Evolutionary conservation across 805 yeast genomes (phyloP), one percentile per base, ranked within the genome.

Genomic region (Zygotorulaspora florentina): DNA sequence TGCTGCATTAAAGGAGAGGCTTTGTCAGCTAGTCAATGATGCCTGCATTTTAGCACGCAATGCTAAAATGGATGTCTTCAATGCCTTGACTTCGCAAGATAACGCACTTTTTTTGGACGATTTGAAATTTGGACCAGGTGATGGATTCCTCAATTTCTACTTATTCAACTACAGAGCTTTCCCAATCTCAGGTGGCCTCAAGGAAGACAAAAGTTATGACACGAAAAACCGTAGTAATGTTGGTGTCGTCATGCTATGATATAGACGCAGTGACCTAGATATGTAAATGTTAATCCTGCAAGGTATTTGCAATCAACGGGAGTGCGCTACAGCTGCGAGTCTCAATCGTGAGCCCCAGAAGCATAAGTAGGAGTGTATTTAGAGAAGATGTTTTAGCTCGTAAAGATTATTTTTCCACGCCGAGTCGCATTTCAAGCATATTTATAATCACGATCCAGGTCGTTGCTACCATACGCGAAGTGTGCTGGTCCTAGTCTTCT

Each of bases 1-100:
- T 8, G 59, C 59, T 13, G 59, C 66, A 25, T 71, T 87, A 54
- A 75, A 76, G 55, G 70, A 71, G 51, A 75, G 97, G 53, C 73
- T 93, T 53, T 69, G 66, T 20, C 66, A 71, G 4, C 70, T 91
- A 52, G 74, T 89, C 44, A 72, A 71, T 39, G 96, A 90, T 58
- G 89, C 93, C 1, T 74, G 90, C 46, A 76, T 91, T 42, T 67
- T 87, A 33, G 82, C 96, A 25, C 59, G 59, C 17, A 84, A 85
- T 64, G 64, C 71, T 35, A 75, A 76, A 20, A 87, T 86, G 57
- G 99, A 93, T 63, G 98, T 93, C 3, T 87, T 91, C 75, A 93
- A 93, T 64, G 96, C 97, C 8, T 73, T 93, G 51, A 81, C 97
- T 0, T 75, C 89, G 9, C 96, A 89, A 69, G 99, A 93, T 62